Evolutionary conservation across 495 filamentous ascomycete genomes (phyloP).

Genomic region (Hyphodiscus hymeniophilus): DNA sequence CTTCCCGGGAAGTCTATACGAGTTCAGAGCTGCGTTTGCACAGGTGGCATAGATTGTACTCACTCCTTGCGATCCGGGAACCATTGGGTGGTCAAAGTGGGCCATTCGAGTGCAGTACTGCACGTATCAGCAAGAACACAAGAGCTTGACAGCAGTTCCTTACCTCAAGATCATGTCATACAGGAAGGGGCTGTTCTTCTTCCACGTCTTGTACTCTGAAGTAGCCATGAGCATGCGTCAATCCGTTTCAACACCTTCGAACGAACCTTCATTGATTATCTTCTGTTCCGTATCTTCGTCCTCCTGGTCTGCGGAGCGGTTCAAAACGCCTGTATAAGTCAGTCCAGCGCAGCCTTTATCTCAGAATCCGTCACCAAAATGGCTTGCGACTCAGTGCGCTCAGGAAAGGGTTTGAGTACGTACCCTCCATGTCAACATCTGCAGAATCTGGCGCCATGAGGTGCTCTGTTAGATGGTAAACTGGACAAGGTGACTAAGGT

Average conservation of each 20-base stretch:
- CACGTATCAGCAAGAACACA: conserved; percentile 3
- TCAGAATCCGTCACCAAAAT: neutral
- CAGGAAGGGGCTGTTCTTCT: conserved; percentile 97
- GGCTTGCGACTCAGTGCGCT: too few species aligned
- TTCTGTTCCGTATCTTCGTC: conserved; percentile 48
- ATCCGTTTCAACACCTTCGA: neutral
- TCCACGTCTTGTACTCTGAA: conserved; percentile 98
- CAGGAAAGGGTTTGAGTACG: neutral
- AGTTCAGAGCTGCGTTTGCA: neutral
- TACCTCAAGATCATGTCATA: conserved; percentile 90
- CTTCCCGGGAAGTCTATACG: conserved; percentile 61
- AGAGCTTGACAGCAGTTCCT: neutral
- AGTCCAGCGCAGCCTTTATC: neutral
- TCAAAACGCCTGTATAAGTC: conserved; percentile 6
- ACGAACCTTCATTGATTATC: conserved; percentile 83
- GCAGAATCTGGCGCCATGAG: conserved; percentile 22
- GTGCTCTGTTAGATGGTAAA: neutral
- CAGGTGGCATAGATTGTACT: conserved; percentile 12
- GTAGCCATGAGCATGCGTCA: neutral
- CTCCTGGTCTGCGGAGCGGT: conserved; percentile 12
- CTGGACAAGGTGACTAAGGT: neutral
- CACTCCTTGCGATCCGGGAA: conserved; percentile 90
- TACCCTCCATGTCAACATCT: conserved; percentile 24
- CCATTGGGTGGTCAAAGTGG: conserved; percentile 96
- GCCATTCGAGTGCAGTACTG: conserved; percentile 93